Conservation (phyloP, 257 asterid species). For the Marsdenia floribunda region DNA sequence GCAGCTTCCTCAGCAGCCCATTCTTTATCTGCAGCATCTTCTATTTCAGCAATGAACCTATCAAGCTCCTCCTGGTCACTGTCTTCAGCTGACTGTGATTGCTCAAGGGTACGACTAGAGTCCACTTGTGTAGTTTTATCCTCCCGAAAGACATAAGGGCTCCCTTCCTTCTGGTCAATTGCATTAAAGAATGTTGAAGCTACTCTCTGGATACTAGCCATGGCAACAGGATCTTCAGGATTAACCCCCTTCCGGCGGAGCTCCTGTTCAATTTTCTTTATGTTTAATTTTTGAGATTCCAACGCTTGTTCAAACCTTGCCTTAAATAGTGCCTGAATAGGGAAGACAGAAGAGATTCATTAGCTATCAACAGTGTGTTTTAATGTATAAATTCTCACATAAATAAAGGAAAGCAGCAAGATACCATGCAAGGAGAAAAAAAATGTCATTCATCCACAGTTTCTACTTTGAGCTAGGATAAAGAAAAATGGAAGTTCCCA, state of each 20-base stretch:
- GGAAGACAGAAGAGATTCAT: background rate
- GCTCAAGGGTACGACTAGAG: slow-evolving; percentile 29
- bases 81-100: slow-evolving; percentile 56
- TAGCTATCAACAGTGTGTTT: background rate
- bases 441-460: background rate
- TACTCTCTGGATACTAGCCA: slow-evolving; percentile 98
- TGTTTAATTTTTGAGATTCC: slow-evolving; percentile 88
- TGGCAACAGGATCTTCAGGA: slow-evolving; percentile 95
- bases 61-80: slow-evolving; percentile 99
- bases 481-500: background rate
- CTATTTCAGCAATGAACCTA: slow-evolving; percentile 88
- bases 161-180: slow-evolving; percentile 83
- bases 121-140: slow-evolving; percentile 34
- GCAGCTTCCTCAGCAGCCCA: slow-evolving; percentile 96
- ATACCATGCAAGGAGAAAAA: background rate
- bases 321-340: slow-evolving; percentile 78
- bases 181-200: slow-evolving; percentile 99
- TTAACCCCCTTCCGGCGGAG: slow-evolving; percentile 84
- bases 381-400: background rate
- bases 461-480: background rate
- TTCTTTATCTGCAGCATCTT: slow-evolving; percentile 93
- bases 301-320: slow-evolving; percentile 97
- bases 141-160: slow-evolving; percentile 78
- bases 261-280: slow-evolving; percentile 86
- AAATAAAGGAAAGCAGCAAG: background rate